Base-by-base conservation (phyloP, 2,329 filamentous ascomycete species). In the Chaetomium olivaceum region DNA sequence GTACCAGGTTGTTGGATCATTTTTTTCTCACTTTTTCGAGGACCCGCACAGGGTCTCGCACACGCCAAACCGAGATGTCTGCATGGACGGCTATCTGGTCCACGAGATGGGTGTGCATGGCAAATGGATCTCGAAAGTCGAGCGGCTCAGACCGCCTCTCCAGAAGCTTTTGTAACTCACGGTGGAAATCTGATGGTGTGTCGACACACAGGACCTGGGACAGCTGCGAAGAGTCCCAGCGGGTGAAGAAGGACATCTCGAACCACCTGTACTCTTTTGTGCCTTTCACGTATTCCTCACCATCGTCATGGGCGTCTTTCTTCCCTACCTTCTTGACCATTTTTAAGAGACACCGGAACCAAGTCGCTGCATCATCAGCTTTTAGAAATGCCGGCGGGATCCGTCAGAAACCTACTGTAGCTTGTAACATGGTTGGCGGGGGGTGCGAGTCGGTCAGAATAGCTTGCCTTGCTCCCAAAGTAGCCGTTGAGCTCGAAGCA, bases 401-500 rank as follows among this genome's bases (percentile, higher is more conserved):
- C 43, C 11, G 36, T 23, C 1, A 19, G 25, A 29, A 12, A 48
- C 62, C 14, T 59, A 69, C 68, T 62, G 29, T 61, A 63, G 33
- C 66, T 61, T 27, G 57, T 62, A 11, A 69, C 31, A 48, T 46
- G 43, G 5, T 61, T 61, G 14, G 29, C 33, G 2, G 16, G 1
- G 5, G 16, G 39, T 43, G 16, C 39, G 5, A 43, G 33, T 21
- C 29, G 23, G 12, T 62, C 63, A 29, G 57, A 46, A 31, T 63
- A 69, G 21, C 31, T 54, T 21, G 63, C 48, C 4, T 63, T 67
- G 52, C 59, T 62, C 11, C 69, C 69, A 57, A 68, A 69, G 65
- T 66, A 71, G 25, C 68, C 69, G 56, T 69, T 71, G 6, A 71
- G 5, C 33, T 71, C 69, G 21, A 68, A 68, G 54, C 69, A 71